A percentile compares a stretch with the other conserved stretches of the same genome.
Evolutionary conservation across 352 stramenopile genomes (phyloP).

Genomic region (Phytophthora fragariae): DNA sequence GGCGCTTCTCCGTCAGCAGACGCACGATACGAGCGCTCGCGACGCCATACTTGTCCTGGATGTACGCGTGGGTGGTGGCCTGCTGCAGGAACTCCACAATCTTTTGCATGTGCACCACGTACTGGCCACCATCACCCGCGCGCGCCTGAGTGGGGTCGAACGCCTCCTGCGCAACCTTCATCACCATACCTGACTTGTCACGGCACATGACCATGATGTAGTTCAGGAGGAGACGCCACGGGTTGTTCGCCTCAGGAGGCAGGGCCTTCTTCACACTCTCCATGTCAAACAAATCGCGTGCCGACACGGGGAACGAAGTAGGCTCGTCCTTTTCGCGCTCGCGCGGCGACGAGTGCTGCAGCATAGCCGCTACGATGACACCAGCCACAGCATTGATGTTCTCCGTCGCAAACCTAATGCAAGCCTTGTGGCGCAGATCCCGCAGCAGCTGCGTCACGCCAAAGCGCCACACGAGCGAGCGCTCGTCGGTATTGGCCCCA

Average conservation of each 20-base stretch:
- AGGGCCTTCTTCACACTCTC: conserved; percentile 74
- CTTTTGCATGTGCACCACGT: conserved; percentile 92
- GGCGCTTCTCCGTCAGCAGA: conserved; percentile 85
- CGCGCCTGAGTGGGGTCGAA: conserved; percentile 71
- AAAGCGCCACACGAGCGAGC: conserved; percentile 83
- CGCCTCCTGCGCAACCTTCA: conserved; percentile 77
- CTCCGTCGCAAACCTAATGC: conserved; percentile 82
- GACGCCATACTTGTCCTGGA: conserved; percentile 84
- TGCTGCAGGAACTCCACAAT: conserved; percentile 84
- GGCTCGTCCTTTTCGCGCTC: conserved; percentile 85
- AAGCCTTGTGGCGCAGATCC: conserved; percentile 81
- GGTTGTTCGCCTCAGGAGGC: conserved; percentile 79
- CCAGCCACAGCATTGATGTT: conserved; percentile 88
- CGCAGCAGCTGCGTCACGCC: conserved; percentile 83
- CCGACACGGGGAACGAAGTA: conserved; percentile 79
- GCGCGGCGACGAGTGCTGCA: conserved; percentile 80
- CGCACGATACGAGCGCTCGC: conserved; percentile 86
- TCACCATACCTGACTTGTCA: conserved; percentile 90
- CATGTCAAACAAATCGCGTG: conserved; percentile 79
- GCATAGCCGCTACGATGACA: conserved; percentile 82
- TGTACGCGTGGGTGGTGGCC: conserved; percentile 81
- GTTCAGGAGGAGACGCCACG: conserved; percentile 86
- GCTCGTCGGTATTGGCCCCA: conserved; percentile 56
- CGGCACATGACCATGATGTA: conserved; percentile 92
- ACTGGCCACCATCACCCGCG: conserved; percentile 83